Percentiles rank a stretch among this genome's conserved stretches.
phyloP scores from a whole-genome alignment of 495 filamentous ascomycete species.

The Penicillium maclennaniae region DNA sequence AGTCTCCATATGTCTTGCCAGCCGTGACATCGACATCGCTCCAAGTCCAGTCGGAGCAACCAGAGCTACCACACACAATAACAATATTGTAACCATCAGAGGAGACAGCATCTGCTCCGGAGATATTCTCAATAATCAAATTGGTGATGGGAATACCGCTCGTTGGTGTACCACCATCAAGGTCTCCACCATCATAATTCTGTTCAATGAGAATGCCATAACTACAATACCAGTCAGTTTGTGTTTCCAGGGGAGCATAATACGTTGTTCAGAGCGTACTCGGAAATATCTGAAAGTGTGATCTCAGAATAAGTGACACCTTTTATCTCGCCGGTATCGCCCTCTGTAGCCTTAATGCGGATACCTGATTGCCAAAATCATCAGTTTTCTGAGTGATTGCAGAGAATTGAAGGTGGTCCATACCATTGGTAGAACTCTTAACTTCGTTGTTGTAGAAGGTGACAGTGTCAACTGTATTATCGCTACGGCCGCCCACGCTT shows the following conservation, averaged over 20 bases:
- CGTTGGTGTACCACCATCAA: constrained; percentile 47
- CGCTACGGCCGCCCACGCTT: constrained; percentile 53
- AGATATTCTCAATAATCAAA: constrained; percentile 44
- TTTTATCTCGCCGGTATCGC: constrained; percentile 22
- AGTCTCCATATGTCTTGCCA: constrained; percentile 39
- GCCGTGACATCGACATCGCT: constrained; percentile 43
- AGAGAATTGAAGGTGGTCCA: not conserved
- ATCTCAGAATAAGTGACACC: constrained; percentile 23
- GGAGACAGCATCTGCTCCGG: constrained; percentile 38
- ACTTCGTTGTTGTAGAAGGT: constrained; percentile 46
- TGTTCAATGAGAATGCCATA: constrained; percentile 64
- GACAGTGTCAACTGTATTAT: constrained; percentile 54
- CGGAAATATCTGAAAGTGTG: constrained; percentile 19
- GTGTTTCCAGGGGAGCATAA: not conserved
- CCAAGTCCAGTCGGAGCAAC: constrained; percentile 44
- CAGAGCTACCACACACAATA: constrained; percentile 49
- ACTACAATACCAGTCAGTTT: constrained; percentile 2
- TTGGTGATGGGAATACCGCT: constrained; percentile 55
- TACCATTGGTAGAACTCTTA: constrained; percentile 47
- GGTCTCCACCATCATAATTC: constrained; percentile 56
- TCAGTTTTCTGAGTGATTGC: not conserved
- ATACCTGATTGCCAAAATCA: constrained; percentile 11
- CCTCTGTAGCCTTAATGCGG: constrained; percentile 26
- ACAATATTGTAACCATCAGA: constrained; percentile 42
- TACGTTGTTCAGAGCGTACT: constrained; percentile 3